Evolutionary conservation across 2,329 filamentous ascomycete genomes (phyloP).

Genomic region (Phaeosphaeria sp.): DNA sequence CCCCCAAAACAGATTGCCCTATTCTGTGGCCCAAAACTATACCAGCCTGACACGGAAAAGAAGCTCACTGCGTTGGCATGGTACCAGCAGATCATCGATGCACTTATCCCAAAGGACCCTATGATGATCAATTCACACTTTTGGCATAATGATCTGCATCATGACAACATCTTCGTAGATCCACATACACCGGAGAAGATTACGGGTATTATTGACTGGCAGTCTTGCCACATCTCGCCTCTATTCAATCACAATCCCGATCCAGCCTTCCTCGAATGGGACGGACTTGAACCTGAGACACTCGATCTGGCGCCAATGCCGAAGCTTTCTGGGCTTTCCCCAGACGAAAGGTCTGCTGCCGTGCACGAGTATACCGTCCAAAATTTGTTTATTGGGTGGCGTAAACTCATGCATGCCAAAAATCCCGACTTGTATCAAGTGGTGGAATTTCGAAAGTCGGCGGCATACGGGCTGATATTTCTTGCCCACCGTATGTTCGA

Average conservation of each 20-base stretch:
- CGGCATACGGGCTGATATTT: slow-evolving; percentile 11
- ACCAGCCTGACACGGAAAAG: slow-evolving; percentile 10
- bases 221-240: slow-evolving; percentile 28
- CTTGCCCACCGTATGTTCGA: slow-evolving; percentile 15
- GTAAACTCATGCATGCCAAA: slow-evolving; percentile 14
- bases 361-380: slow-evolving; percentile 8
- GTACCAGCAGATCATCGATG: slow-evolving; percentile 9
- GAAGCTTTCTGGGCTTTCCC: slow-evolving; percentile 10
- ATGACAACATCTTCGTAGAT: slow-evolving; percentile 28
- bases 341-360: slow-evolving; percentile 11
- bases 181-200: slow-evolving; percentile 31
- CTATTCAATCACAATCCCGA: slow-evolving; percentile 24
- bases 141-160: slow-evolving; percentile 48
- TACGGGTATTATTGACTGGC: slow-evolving; percentile 41
- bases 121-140: slow-evolving; percentile 11
- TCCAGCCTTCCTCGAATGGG: slow-evolving; percentile 18
- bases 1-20: slow-evolving; percentile 7
- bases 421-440: slow-evolving; percentile 9
- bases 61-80: slow-evolving; percentile 13
- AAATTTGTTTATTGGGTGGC: slow-evolving; percentile 16
- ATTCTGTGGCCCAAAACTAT: slow-evolving; percentile 14
- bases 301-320: slow-evolving; percentile 11
- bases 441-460: slow-evolving; percentile 12
- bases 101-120: slow-evolving; percentile 8
- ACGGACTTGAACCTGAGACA: slow-evolving; percentile 14